Evolutionary conservation across 2,329 filamentous ascomycete species (phyloP), one percentile per base, ranked within the genome.

Genomic region (Hymenoscyphus fructigenus): DNA sequence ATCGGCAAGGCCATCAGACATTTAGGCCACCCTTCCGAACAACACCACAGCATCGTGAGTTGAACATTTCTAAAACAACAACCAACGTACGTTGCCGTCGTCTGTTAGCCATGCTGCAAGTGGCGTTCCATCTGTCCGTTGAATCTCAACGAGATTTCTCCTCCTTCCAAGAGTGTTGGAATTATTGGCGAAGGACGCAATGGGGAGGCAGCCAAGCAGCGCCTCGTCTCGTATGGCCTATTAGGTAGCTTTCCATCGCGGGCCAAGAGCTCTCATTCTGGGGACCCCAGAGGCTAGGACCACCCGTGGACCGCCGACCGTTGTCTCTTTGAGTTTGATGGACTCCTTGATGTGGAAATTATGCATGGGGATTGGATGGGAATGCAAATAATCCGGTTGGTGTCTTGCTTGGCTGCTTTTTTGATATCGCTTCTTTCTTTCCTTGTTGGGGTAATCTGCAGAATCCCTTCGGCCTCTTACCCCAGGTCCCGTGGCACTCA

Each of bases 101-200:
- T 28, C n/a, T 50, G 44, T 23, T 50, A n/a, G n/a, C n/a, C n/a
- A 23, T 20, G 44, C 44, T 50, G 44, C 44, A 23, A 23, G 20
- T 50, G 44, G 20, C 20, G n/a, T 53, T 60, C 59, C 59, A 60
- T 60, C 59, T 41, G 41, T 60, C 59, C 59, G 59, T 60, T n/a
- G 20, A n/a, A 50, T 53, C 26, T 32, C 59, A 50, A 34, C 7
- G 59, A 60, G 15, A 50, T 53, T 32, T 36, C 59, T 60, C 59
- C 59, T 60, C 59, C 44, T 60, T 60, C 41, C 59, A 47, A 47
- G 41, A 60, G 41, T 3, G 26, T 53, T 60, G 59, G 59, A 26
- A 60, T 44, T 41, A 28, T 28, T 32, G 17, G 59, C 28, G 38
- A 26, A 10, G 20, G 41, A 14, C 32, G 38, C 41, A 38, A 53